Base-by-base conservation (phyloP, 228 moss, liverwort and hornwort genomes). In the Sphagnum magellanicum region DNA sequence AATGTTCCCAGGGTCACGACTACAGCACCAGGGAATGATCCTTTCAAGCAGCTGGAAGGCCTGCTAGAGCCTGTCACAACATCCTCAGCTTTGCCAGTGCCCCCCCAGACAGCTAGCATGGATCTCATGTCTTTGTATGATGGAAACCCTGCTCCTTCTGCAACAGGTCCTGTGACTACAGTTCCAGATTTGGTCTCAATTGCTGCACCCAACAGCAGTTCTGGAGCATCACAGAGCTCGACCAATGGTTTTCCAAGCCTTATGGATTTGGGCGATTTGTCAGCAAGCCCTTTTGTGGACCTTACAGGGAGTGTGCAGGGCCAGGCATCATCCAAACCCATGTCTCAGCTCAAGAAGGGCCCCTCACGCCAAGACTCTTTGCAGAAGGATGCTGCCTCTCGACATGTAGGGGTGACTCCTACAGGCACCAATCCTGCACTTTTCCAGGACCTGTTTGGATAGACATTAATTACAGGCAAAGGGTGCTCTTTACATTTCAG, bases 381-480 rank as follows among this genome's bases (percentile, higher is more conserved):
- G 76, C 88, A 81, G 51, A 91, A 91, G 75, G 89, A 91, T 70
- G 81, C 88, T n/a, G 71, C 84, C 7, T 78, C 80, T 67, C 84
- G 88, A n/a, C 87, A 93, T 75, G 91, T 86, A 60, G 93, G 86
- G n/a, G 84, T 91, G 1, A 86, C 89, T 74, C 89, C 91, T 48
- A 70, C 96, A 60, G 74, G 84, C 66, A 68, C 71, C 50, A 94
- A 89, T 59, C 85, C 91, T 59, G 88, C 88, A 59, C 81, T 93
- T 68, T 90, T 97, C 70, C 87, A 91, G 75, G 93, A 97, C 74
- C 83, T 97, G 5, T 88, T 97, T 63, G 89, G 93, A 52, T 88
- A 79, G 70, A 16, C 13, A 57, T 57, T 57, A 13, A 57, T 8
- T 57, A 57, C 32, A 32, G 32, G 32, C 32, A 32, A 3, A 2